Evolutionary conservation across 129 eudicot species (phyloP).

Genomic region (Pulicaria dysenterica): DNA sequence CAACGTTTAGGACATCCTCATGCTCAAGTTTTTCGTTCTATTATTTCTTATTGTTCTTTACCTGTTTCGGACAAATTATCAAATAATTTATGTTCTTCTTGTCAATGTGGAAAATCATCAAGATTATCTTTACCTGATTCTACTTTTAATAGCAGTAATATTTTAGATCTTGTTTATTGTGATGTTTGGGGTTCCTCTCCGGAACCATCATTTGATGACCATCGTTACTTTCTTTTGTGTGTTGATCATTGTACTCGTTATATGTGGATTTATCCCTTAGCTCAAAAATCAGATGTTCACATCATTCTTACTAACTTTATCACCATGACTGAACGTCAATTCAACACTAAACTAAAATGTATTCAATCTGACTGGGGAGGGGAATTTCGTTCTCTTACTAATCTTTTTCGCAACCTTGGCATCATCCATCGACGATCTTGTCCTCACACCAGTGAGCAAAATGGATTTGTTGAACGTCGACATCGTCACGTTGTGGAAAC

Average conservation of each 20-base stretch:
- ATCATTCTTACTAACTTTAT: not conserved
- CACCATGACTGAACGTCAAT: not conserved
- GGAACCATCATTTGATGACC: no score
- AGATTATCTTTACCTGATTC: not conserved
- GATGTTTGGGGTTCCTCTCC: not conserved
- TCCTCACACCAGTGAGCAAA: not conserved
- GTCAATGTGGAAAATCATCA: constrained; percentile 17
- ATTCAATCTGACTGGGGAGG: not conserved
- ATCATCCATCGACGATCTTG: not conserved
- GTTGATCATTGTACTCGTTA: no score
- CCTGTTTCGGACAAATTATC: constrained; percentile 1
- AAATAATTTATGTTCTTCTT: constrained; percentile 15
- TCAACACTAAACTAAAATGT: not conserved
- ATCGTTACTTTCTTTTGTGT: no score
- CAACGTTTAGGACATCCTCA: no score
- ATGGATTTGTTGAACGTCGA: not conserved
- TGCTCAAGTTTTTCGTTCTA: no score
- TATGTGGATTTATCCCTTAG: not conserved
- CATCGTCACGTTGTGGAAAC: not conserved
- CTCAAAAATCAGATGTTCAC: not conserved
- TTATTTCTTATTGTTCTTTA: no score
- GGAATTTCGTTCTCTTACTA: not conserved
- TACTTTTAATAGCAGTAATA: constrained; percentile 2
- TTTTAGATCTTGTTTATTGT: constrained; percentile 14
- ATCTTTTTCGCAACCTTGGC: constrained; percentile 4